Evolutionary conservation across 202 grass and related monocot genomes (phyloP), one percentile per base, ranked within the genome.

Genomic region (Schoenoplectus triqueter): DNA sequence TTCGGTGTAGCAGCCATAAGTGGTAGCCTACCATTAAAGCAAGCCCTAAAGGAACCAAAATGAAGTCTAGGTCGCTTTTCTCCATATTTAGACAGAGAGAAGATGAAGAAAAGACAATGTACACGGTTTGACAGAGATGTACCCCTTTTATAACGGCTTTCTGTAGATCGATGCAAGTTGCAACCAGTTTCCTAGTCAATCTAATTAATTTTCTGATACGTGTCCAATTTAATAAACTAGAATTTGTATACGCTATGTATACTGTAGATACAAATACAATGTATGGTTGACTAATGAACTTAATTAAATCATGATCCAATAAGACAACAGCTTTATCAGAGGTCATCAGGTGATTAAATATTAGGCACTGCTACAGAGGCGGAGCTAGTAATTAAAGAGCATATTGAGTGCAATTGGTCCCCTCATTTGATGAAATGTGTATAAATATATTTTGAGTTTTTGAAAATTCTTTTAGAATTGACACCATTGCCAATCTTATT

Each of bases 41-140:
- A 15, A 93, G 83, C n/a, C 92, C 91, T 3, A 93, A 49, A 41
- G 92, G 94, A 65, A 97, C 90, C 81, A 94, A 85, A 54, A 86
- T 86, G 11, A 74, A 71, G 84, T 97, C 94, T 15, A 97, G 84
- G 49, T 81, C 69, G 44, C 92, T 44, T 69, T 77, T 76, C 74
- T 90, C 55, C 93, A 89, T 89, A 65, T 62, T 56, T 13, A 67
- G 42, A 65, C n/a, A 21, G 8, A 82, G 4, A 66, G 42, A 66
- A 64, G 6, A 50, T 46, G 10, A 65, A 44, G 18, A 42, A 63
- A 9, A 65, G 8, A 50, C 0, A 48, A 64, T 10, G 41, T 2
- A 47, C 1, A 56, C 13, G 40, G 15, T 20, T 0, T 15, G 6
- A 57, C 13, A 42, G n/a, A 55, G 2, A 6, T 60, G n/a, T 31